Conservation (phyloP, 2,329 filamentous ascomycete genomes). For the Orbilia ellipsospora region DNA sequence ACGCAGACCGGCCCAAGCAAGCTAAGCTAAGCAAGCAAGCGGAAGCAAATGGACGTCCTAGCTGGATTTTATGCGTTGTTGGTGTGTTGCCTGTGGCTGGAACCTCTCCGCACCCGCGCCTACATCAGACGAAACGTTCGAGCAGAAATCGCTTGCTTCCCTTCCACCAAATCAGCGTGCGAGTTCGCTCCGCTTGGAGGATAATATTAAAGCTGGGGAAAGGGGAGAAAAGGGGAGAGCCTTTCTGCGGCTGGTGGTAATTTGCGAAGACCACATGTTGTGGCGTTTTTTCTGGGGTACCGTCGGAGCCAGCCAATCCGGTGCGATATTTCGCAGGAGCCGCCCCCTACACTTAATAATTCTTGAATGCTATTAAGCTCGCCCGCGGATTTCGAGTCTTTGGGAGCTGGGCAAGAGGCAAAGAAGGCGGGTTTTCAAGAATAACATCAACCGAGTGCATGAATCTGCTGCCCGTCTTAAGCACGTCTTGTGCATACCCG, state of each 20-base stretch:
- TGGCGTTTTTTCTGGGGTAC: constrained; percentile 24
- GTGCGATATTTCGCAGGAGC: constrained; percentile 1
- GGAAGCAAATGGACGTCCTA: background rate
- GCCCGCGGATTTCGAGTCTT: no score
- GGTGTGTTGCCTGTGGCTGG: constrained; percentile 50
- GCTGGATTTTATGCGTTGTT: constrained; percentile 31
- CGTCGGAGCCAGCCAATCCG: constrained; percentile 41
- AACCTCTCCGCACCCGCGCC: constrained; percentile 21
- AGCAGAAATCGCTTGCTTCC: background rate
- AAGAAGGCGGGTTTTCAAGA: constrained; percentile 1
- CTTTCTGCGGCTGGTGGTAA: background rate
- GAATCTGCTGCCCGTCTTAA: background rate
- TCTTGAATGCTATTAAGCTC: no score
- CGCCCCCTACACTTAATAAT: no score
- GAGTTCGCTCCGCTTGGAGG: background rate
- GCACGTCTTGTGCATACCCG: constrained; percentile 10
- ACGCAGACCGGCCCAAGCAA: constrained; percentile 13
- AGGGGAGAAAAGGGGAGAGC: constrained; percentile 13
- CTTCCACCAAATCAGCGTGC: constrained; percentile 15
- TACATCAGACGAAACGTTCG: constrained; percentile 15
- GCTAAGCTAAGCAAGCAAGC: background rate
- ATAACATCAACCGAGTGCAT: background rate
- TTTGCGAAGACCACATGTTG: constrained; percentile 9
- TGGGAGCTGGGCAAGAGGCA: background rate
- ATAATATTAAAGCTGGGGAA: background rate